Percentiles rank a stretch among this genome's conserved stretches.
Conservation (phyloP, 1,284 basidiomycete genomes). For the Schizophyllum commune region DNA sequence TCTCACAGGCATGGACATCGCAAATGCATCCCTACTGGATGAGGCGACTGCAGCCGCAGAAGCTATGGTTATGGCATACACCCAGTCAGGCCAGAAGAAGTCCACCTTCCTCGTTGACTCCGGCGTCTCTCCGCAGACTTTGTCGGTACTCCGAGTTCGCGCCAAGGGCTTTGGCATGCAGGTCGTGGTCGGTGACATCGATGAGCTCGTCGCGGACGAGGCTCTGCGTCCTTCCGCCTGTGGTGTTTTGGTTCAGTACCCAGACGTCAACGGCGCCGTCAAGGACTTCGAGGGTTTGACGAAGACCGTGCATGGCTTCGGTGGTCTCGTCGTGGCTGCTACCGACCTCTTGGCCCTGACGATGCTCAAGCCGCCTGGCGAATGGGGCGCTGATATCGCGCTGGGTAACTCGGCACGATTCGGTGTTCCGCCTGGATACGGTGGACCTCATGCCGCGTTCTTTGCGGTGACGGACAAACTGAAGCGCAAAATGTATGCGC, state of each 20-base stretch:
- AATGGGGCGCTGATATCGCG: constrained; percentile 98
- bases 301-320: constrained; percentile 63
- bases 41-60: constrained; percentile 93
- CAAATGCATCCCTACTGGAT: constrained; percentile 89
- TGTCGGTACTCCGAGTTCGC: constrained; percentile 80
- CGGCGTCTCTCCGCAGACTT: constrained; percentile 79
- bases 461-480: constrained; percentile 90
- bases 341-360: constrained; percentile 92
- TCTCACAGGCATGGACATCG: constrained; percentile 90
- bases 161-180: constrained; percentile 88
- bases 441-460: constrained; percentile 92
- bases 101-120: constrained; percentile 80
- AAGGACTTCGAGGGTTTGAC: constrained; percentile 71
- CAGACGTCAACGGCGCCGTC: constrained; percentile 84
- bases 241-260: constrained; percentile 89
- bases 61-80: constrained; percentile 83
- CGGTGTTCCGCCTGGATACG: constrained; percentile 87
- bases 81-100: constrained; percentile 62
- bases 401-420: constrained; percentile 94
- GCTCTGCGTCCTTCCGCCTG: constrained; percentile 61
- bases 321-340: constrained; percentile 79
- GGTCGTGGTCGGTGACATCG: constrained; percentile 60
- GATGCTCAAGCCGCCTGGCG: constrained; percentile 91
- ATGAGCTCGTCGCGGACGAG: constrained; percentile 45
- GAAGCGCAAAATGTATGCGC: constrained; percentile 79